A percentile compares a stretch with the other conserved stretches of the same genome.
Conservation (phyloP, 768 basidiomycete genomes). For the Termitomyces sp. region DNA sequence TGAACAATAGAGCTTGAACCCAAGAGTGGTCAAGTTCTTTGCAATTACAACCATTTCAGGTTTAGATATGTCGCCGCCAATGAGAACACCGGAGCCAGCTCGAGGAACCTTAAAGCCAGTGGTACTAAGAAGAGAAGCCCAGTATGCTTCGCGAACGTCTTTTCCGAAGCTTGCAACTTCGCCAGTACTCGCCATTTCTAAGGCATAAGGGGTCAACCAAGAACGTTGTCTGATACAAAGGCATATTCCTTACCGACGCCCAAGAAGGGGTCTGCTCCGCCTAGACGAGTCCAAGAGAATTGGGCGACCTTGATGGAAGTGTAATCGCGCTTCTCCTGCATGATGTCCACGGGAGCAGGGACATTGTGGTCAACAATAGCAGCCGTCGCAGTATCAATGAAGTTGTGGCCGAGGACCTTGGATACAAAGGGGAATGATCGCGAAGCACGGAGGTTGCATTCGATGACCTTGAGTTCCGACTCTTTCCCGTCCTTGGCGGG, state of each 20-base stretch:
- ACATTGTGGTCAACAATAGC: constrained; percentile 86
- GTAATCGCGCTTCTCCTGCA: constrained; percentile 87
- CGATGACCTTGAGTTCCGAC: constrained; percentile 90
- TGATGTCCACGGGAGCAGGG: constrained; percentile 87
- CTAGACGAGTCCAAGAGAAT: constrained; percentile 96
- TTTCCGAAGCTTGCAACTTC: constrained; percentile 96
- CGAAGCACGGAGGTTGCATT: constrained; percentile 97
- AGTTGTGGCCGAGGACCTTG: constrained; percentile 96
- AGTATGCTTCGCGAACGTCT: constrained; percentile 93
- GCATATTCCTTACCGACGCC: constrained; percentile 71
- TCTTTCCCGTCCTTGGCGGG: constrained; percentile 48
- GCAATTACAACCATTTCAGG: constrained; percentile 87
- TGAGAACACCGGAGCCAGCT: constrained; percentile 80
- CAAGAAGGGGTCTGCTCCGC: constrained; percentile 94
- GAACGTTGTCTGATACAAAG: neutral
- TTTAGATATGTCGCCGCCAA: constrained; percentile 86
- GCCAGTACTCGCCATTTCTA: constrained; percentile 98
- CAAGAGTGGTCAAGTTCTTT: constrained; percentile 74
- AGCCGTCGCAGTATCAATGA: constrained; percentile 89
- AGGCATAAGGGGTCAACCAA: neutral
- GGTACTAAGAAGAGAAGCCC: constrained; percentile 90
- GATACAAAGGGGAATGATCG: constrained; percentile 99
- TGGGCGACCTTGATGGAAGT: constrained; percentile 96
- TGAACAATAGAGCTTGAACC: constrained; percentile 95
- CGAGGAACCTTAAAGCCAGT: constrained; percentile 94